These are phyloP conservation scores for Epicoccum sorghinum DNA, from an alignment of 2,329 filamentous ascomycete genomes.

Conservation along the genomic window DNA sequence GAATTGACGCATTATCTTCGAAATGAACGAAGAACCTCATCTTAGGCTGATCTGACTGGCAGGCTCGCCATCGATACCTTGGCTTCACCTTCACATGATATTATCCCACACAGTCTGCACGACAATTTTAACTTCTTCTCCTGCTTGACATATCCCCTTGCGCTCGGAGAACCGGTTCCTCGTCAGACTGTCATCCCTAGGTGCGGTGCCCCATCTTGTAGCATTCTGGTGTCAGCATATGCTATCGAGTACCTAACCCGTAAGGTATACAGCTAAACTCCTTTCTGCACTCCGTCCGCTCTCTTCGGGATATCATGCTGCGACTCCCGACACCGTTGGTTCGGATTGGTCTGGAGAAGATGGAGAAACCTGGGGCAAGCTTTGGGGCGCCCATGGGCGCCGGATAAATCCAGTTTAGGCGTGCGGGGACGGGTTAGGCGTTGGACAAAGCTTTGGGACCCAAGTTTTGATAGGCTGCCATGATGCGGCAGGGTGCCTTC, in stretches of 20 bases:
- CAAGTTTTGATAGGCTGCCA: slow-evolving; percentile 23
- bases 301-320: slow-evolving; percentile 22
- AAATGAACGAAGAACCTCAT: not conserved
- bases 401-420: slow-evolving; percentile 23
- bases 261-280: slow-evolving; percentile 15
- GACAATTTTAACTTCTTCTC: not conserved
- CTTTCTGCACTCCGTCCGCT: slow-evolving; percentile 20
- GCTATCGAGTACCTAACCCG: slow-evolving; percentile 3
- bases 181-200: not conserved
- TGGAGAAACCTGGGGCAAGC: slow-evolving; percentile 24
- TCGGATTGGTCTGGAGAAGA: slow-evolving; percentile 19
- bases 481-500: slow-evolving; percentile 12
- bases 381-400: slow-evolving; percentile 14
- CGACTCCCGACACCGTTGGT: slow-evolving; percentile 17
- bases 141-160: not conserved
- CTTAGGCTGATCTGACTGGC: not conserved
- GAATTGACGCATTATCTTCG: not conserved
- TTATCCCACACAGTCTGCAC: not conserved
- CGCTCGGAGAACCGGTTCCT: not conserved
- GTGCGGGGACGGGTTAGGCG: slow-evolving; percentile 22
- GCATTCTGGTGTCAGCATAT: slow-evolving; percentile 1
- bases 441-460: slow-evolving; percentile 23
- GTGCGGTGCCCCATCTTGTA: not conserved
- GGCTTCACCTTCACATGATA: not conserved
- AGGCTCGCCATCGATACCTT: not conserved